Conservation (phyloP, 768 basidiomycete species). For the Kwoniella dendrophila region DNA sequence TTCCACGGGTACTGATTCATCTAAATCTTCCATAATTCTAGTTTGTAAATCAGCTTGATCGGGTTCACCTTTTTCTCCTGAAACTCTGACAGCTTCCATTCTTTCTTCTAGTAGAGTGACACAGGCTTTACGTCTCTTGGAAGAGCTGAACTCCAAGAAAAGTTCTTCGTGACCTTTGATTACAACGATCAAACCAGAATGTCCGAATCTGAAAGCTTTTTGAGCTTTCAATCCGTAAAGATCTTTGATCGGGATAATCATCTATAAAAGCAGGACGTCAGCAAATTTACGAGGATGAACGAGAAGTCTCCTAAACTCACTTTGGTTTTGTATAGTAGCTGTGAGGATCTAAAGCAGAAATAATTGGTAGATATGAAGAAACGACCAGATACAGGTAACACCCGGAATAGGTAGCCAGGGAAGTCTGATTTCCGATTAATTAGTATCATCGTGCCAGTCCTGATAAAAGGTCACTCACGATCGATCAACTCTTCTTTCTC, state of each 20-base stretch:
- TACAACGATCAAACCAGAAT: conserved; percentile 83
- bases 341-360: conserved; percentile 91
- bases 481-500: conserved; percentile 84
- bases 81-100: conserved; percentile 68
- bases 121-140: conserved; percentile 78
- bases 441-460: conserved; percentile 6
- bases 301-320: conserved; percentile 59
- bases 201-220: conserved; percentile 84
- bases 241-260: conserved; percentile 90
- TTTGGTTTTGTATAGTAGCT: conserved; percentile 78
- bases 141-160: conserved; percentile 88
- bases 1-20: conserved; percentile 58
- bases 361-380: conserved; percentile 89
- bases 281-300: conserved; percentile 1
- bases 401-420: conserved; percentile 82
- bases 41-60: conserved; percentile 62
- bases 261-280: conserved; percentile 61
- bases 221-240: conserved; percentile 80
- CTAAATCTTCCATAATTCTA: conserved; percentile 82
- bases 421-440: conserved; percentile 67
- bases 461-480: conserved; percentile 63
- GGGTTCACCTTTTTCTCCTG: conserved; percentile 53
- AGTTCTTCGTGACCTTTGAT: conserved; percentile 96
- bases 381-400: conserved; percentile 84
- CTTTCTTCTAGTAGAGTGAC: conserved; percentile 73